phyloP scores from a whole-genome alignment of 768 basidiomycete species.

The Pulveroboletus sp. region DNA sequence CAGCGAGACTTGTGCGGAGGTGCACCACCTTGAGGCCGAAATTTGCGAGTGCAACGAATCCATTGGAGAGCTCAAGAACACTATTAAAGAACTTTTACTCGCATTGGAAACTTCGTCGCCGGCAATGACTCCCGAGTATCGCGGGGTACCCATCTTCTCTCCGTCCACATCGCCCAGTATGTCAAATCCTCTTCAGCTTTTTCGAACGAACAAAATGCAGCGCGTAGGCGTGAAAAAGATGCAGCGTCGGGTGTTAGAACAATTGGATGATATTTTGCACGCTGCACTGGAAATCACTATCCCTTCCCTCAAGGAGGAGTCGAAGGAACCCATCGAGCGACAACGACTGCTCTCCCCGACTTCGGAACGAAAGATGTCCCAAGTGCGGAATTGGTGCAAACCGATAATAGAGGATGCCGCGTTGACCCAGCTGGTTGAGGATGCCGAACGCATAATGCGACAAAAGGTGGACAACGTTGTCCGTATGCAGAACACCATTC shows the following conservation, averaged over 20 bases:
- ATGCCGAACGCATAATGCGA: constrained; percentile 84
- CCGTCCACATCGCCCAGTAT: constrained; percentile 69
- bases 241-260: constrained; percentile 75
- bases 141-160: constrained; percentile 78
- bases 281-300: constrained; percentile 77
- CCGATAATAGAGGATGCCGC: constrained; percentile 85
- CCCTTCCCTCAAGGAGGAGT: constrained; percentile 85
- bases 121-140: constrained; percentile 69
- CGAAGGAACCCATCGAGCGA: constrained; percentile 86
- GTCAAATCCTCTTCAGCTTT: constrained; percentile 71
- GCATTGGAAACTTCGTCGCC: constrained; percentile 73
- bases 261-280: constrained; percentile 81
- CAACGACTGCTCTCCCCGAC: constrained; percentile 85
- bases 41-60: constrained; percentile 92
- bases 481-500: constrained; percentile 94
- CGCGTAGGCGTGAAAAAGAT: constrained; percentile 75
- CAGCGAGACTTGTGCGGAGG: constrained; percentile 97
- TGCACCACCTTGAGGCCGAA: constrained; percentile 93
- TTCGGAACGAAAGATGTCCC: constrained; percentile 82
- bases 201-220: constrained; percentile 75
- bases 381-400: constrained; percentile 81
- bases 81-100: constrained; percentile 72
- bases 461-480: constrained; percentile 94
- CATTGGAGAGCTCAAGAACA: constrained; percentile 79
- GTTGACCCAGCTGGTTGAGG: constrained; percentile 74